Evolutionary conservation across 2,329 filamentous ascomycete species (phyloP).

Genomic region (Juglanconis oblonga): DNA sequence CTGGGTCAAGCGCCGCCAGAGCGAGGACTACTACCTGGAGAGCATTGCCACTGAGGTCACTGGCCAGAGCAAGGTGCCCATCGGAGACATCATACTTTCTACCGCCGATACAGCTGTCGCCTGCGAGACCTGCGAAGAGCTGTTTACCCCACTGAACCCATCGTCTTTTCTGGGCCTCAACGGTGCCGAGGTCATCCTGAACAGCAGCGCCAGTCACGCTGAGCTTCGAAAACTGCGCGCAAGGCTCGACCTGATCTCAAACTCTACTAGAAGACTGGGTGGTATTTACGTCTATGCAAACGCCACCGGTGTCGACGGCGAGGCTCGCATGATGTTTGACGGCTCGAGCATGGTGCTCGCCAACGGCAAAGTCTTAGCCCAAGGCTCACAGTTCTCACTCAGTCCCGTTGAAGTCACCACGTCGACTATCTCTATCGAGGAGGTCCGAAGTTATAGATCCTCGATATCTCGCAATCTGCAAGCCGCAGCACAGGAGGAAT

Average conservation of each 20-base stretch:
- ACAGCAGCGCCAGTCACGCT: conserved; percentile 31
- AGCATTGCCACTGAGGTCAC: conserved; percentile 28
- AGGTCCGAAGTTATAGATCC: conserved; percentile 20
- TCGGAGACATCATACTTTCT: conserved; percentile 38
- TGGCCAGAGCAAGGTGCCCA: conserved; percentile 33
- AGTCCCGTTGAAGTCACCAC: conserved; percentile 20
- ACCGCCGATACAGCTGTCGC: conserved; percentile 37
- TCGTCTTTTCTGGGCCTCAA: conserved; percentile 19
- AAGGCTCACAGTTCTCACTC: conserved; percentile 21
- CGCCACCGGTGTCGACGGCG: conserved; percentile 28
- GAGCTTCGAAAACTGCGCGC: conserved; percentile 65
- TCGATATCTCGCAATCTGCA: conserved; percentile 20
- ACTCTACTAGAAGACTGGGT: conserved; percentile 61
- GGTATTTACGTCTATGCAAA: conserved; percentile 52
- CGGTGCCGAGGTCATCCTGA: conserved; percentile 26
- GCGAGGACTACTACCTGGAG: conserved; percentile 37
- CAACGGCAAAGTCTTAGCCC: conserved; percentile 21
- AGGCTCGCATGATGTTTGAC: conserved; percentile 40
- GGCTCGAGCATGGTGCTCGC: conserved; percentile 20
- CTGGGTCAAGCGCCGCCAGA: conserved; percentile 33
- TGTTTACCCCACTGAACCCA: conserved; percentile 28
- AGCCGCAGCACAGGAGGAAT: conserved; percentile 20
- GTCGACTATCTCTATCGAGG: conserved; percentile 20
- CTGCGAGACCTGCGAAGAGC: conserved; percentile 40
- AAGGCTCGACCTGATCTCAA: conserved; percentile 61